Percentiles rank a stretch among this genome's conserved stretches.
Evolutionary conservation across 1,284 basidiomycete genomes (phyloP).

Genomic region (Cronartium ribicola): DNA sequence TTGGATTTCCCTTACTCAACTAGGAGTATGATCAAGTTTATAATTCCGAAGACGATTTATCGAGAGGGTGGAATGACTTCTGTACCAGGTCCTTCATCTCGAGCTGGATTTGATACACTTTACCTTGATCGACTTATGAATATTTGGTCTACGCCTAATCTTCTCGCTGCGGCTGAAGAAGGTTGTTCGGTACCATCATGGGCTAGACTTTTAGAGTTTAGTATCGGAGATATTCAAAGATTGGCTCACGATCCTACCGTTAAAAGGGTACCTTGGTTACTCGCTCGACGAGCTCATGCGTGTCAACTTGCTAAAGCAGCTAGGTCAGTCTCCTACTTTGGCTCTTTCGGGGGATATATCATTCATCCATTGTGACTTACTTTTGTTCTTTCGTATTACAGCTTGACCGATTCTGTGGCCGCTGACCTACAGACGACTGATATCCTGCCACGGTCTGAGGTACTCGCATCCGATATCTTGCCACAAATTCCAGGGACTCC

Average conservation of each 20-base stretch:
- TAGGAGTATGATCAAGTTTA: conserved; percentile 75
- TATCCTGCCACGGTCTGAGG: conserved; percentile 33
- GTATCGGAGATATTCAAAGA: conserved; percentile 28
- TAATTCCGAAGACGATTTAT: conserved; percentile 72
- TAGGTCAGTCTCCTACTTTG: conserved; percentile 9
- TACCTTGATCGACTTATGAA: conserved; percentile 72
- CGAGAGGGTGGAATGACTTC: conserved; percentile 70
- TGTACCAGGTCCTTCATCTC: conserved; percentile 62
- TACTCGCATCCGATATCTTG: conserved; percentile 48
- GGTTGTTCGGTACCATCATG: conserved; percentile 53
- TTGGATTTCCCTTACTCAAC: conserved; percentile 76
- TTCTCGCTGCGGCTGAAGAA: conserved; percentile 56
- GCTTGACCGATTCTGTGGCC: conserved; percentile 34
- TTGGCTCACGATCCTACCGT: conserved; percentile 20
- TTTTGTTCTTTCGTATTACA: not conserved
- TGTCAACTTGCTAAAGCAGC: conserved; percentile 19
- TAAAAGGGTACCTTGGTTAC: conserved; percentile 26
- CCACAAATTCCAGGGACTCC: conserved; percentile 55
- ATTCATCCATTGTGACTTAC: not conserved
- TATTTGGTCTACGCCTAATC: conserved; percentile 75
- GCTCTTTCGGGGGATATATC: no score
- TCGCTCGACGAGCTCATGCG: conserved; percentile 6
- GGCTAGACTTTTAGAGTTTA: conserved; percentile 38
- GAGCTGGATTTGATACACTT: conserved; percentile 61
- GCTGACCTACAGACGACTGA: conserved; percentile 23